These are phyloP conservation scores for Mycocentrospora acerina DNA, from an alignment of 2,329 filamentous ascomycete genomes.

Conservation along the genomic window DNA sequence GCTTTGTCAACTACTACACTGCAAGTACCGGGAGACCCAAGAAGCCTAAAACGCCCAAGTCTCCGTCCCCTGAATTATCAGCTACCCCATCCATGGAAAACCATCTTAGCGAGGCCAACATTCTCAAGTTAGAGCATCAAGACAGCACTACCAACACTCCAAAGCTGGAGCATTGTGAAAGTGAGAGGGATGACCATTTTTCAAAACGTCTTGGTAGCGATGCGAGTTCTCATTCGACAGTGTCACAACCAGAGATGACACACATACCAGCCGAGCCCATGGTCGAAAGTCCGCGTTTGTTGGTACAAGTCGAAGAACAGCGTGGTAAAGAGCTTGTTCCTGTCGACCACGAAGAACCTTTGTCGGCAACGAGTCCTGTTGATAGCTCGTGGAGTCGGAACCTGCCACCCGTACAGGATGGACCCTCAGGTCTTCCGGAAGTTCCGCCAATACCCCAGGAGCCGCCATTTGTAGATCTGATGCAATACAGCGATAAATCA, in stretches of 20 bases:
- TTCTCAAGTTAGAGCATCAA: slow-evolving; percentile 1
- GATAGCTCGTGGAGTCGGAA: slow-evolving; percentile 2
- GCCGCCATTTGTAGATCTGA: slow-evolving; percentile 59
- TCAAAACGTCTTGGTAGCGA: slow-evolving; percentile 5
- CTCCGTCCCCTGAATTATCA: slow-evolving; percentile 22
- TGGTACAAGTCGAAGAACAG: slow-evolving; percentile 52
- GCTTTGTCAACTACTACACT: slow-evolving; percentile 90
- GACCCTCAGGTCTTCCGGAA: slow-evolving; percentile 44
- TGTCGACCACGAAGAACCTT: slow-evolving; percentile 31
- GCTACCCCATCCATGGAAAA: slow-evolving; percentile 7
- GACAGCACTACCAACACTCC: not conserved
- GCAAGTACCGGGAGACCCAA: slow-evolving; percentile 73
- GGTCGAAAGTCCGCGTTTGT: slow-evolving; percentile 45
- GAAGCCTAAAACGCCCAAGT: slow-evolving; percentile 48
- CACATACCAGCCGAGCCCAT: slow-evolving; percentile 12
- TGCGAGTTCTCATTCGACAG: slow-evolving; percentile 10
- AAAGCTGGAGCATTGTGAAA: slow-evolving; percentile 8
- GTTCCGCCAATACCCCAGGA: slow-evolving; percentile 56
- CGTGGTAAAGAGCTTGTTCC: slow-evolving; percentile 38
- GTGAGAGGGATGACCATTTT: slow-evolving; percentile 1
- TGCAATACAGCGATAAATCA: slow-evolving; percentile 63
- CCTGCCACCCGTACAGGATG: slow-evolving; percentile 1
- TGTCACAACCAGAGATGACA: slow-evolving; percentile 15
- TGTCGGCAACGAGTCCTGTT: slow-evolving; percentile 18
- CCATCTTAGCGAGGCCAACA: slow-evolving; percentile 3